Percentiles rank a stretch among this genome's conserved stretches.
Evolutionary conservation across 805 yeast species (phyloP).

Genomic region (Isabelozyma heimii): DNA sequence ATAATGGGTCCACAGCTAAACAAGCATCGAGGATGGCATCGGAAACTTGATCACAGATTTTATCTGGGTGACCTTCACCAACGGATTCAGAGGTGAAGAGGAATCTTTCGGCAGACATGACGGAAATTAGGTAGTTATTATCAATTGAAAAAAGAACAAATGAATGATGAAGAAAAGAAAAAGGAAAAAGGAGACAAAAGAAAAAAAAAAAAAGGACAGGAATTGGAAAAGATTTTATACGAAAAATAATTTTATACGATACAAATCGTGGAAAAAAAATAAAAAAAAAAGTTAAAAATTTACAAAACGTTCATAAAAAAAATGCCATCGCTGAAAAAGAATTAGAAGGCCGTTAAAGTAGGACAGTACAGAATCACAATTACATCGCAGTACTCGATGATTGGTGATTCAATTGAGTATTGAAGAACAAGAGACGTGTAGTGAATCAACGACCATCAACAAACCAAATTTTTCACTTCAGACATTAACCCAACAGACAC

Average conservation of each 20-base stretch:
- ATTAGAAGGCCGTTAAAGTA: too few species aligned
- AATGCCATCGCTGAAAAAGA: background rate
- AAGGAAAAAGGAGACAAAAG: background rate
- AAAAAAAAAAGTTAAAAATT: slow-evolving; percentile 1
- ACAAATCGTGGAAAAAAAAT: background rate
- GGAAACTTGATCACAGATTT: slow-evolving; percentile 97
- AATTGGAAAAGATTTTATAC: background rate
- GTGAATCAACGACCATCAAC: too few species aligned
- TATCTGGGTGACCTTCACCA: slow-evolving; percentile 94
- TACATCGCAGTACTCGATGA: too few species aligned
- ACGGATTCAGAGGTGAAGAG: slow-evolving; percentile 84
- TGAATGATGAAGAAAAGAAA: slow-evolving; percentile 1
- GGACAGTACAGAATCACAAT: too few species aligned
- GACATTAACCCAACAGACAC: background rate
- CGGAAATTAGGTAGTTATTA: background rate
- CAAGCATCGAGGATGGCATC: slow-evolving; percentile 99
- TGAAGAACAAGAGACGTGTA: too few species aligned
- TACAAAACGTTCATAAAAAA: background rate
- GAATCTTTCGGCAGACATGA: slow-evolving; percentile 36
- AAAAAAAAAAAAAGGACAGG: background rate
- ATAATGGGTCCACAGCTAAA: slow-evolving; percentile 89
- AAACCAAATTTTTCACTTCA: too few species aligned
- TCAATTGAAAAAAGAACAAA: background rate
- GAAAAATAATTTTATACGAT: background rate
- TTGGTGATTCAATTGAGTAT: too few species aligned